Conservation (phyloP, 805 yeast species). For the Dipodascus albidus region DNA sequence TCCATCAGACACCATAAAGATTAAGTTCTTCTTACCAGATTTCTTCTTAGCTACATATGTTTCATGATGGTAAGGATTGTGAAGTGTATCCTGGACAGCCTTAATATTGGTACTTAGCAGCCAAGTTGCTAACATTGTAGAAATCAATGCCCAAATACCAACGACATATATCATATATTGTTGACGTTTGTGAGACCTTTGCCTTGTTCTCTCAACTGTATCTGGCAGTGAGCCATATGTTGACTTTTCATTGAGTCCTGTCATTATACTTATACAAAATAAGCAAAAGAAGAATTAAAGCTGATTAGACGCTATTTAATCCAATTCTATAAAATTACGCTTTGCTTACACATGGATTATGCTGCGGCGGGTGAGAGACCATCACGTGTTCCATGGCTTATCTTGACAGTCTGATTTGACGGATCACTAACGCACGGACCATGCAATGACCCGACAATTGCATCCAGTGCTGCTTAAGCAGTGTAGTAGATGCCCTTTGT, state of each 20-base stretch:
- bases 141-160: neutral
- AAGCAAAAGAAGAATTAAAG: neutral
- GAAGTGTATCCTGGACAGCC: neutral
- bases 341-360: too few species aligned
- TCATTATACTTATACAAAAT: neutral
- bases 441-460: too few species aligned
- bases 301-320: too few species aligned
- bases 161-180: neutral
- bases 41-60: conserved; percentile 2
- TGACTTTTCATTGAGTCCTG: neutral
- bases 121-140: neutral
- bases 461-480: too few species aligned
- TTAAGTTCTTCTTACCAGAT: conserved; percentile 50
- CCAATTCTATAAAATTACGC: too few species aligned
- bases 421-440: too few species aligned
- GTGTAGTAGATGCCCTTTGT: too few species aligned
- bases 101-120: neutral
- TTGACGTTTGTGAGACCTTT: neutral
- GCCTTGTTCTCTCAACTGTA: neutral
- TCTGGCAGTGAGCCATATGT: neutral
- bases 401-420: too few species aligned
- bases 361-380: too few species aligned
- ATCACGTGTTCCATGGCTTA: too few species aligned
- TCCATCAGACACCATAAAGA: conserved; percentile 90
- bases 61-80: neutral